These are phyloP conservation scores for Exophiala oligosperma DNA, from an alignment of 2,329 filamentous ascomycete species.

Conservation along the genomic window DNA sequence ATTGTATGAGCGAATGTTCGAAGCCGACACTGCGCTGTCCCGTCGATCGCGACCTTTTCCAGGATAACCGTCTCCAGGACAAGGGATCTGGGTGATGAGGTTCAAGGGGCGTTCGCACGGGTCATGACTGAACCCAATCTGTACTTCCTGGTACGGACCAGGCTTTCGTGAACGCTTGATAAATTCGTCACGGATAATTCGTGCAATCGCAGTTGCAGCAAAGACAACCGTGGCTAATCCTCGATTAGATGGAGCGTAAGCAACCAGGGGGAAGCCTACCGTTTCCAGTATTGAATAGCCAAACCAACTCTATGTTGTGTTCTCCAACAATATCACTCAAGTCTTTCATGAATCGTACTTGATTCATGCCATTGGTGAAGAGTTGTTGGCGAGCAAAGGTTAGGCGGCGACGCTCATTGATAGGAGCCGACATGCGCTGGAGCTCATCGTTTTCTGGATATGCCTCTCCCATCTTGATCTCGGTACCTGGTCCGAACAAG, in stretches of 20 bases:
- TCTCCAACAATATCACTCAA: slow-evolving; percentile 35
- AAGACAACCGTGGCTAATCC: slow-evolving; percentile 41
- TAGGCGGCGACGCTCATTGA: slow-evolving; percentile 42
- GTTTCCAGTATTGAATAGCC: slow-evolving; percentile 45
- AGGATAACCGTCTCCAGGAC: slow-evolving; percentile 13
- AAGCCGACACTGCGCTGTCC: slow-evolving; percentile 20
- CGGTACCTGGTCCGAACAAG: slow-evolving; percentile 36
- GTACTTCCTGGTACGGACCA: slow-evolving; percentile 36
- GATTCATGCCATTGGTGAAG: slow-evolving; percentile 36
- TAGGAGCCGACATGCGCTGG: slow-evolving; percentile 37
- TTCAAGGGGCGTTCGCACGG: slow-evolving; percentile 42
- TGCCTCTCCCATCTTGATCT: slow-evolving; percentile 33
- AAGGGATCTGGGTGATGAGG: slow-evolving; percentile 32
- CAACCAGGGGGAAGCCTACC: slow-evolving; percentile 33
- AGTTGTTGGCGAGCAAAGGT: slow-evolving; percentile 42
- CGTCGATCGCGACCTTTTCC: slow-evolving; percentile 18
- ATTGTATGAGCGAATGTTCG: slow-evolving; percentile 20
- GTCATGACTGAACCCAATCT: slow-evolving; percentile 40
- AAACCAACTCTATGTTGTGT: slow-evolving; percentile 42
- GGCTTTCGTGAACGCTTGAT: slow-evolving; percentile 30
- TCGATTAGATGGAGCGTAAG: slow-evolving; percentile 3
- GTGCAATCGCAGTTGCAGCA: slow-evolving; percentile 37
- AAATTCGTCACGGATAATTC: slow-evolving; percentile 37
- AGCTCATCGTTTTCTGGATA: slow-evolving; percentile 38
- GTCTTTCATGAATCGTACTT: slow-evolving; percentile 38